phyloP scores from a whole-genome alignment of 306 rosid species.

The Cucumis melo region DNA sequence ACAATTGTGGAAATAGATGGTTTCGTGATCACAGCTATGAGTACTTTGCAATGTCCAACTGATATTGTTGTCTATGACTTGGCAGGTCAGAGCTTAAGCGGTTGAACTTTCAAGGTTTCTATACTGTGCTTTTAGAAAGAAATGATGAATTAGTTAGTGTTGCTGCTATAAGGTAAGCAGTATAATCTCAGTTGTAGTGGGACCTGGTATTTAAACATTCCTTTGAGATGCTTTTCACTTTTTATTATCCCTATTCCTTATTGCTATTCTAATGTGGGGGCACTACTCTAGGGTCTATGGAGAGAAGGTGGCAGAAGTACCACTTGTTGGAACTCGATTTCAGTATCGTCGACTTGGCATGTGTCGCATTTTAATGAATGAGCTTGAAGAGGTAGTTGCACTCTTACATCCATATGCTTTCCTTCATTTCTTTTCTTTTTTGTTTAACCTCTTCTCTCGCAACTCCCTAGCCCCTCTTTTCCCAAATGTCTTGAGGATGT shows the following conservation, averaged over 20 bases:
- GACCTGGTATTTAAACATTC: neutral
- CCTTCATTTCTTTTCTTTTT: neutral
- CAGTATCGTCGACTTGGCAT: constrained; percentile 75
- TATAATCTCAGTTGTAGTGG: neutral
- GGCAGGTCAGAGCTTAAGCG: constrained; percentile 70
- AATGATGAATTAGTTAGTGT: constrained; percentile 66
- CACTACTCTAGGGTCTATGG: constrained; percentile 50
- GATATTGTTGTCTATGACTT: constrained; percentile 3
- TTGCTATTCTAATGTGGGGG: constrained; percentile 4
- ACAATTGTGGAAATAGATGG: neutral
- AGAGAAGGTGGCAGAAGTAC: constrained; percentile 72
- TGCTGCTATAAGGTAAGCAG: constrained; percentile 63
- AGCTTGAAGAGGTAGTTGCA: constrained; percentile 63
- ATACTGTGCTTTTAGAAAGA: constrained; percentile 55
- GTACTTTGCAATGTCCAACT: neutral
- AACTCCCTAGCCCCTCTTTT: neutral
- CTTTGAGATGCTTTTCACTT: neutral
- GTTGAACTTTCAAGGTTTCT: constrained; percentile 68
- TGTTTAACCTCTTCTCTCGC: neutral
- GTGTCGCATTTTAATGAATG: constrained; percentile 69
- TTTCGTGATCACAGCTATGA: neutral
- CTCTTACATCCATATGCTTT: neutral
- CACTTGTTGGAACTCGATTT: constrained; percentile 67
- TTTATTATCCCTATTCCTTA: neutral
- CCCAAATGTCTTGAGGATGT: neutral